Percentiles rank a stretch among this genome's conserved stretches.
Evolutionary conservation across 108 stramenopile species (phyloP).

Genomic region (Mediolabrus comicus): DNA sequence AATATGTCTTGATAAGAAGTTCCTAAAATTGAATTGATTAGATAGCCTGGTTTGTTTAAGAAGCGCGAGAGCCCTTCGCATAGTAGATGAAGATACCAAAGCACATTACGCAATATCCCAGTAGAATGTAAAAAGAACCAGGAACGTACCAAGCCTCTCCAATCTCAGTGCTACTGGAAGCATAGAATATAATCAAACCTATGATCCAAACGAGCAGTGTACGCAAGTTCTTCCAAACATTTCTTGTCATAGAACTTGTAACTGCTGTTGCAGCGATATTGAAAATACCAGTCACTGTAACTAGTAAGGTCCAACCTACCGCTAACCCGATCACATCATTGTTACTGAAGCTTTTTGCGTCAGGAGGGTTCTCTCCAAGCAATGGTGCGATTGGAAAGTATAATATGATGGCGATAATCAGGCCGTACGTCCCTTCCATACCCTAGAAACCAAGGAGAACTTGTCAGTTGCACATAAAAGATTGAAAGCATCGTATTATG

Average conservation of each 20-base stretch:
- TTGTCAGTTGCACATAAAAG: too few relatives aligned
- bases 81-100: conserved; percentile 37
- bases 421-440: conserved; percentile 46
- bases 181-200: conserved; percentile 39
- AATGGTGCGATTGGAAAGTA: conserved; percentile 23
- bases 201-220: conserved; percentile 43
- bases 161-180: neutral
- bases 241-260: conserved; percentile 56
- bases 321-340: neutral
- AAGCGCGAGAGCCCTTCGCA: conserved; percentile 2
- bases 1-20: neutral
- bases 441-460: too few relatives aligned
- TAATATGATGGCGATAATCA: conserved; percentile 29
- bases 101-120: conserved; percentile 26
- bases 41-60: too few relatives aligned
- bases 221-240: conserved; percentile 56
- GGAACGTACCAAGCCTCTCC: conserved; percentile 40
- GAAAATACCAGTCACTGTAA: conserved; percentile 46
- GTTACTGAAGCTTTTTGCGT: neutral
- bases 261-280: conserved; percentile 50
- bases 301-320: conserved; percentile 14
- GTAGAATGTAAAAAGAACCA: conserved; percentile 22
- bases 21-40: too few relatives aligned
- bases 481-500: too few relatives aligned
- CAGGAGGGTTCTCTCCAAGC: conserved; percentile 16